Conservation (phyloP, 192 early-diverging fungal species). For the Mortierella antarctica region DNA sequence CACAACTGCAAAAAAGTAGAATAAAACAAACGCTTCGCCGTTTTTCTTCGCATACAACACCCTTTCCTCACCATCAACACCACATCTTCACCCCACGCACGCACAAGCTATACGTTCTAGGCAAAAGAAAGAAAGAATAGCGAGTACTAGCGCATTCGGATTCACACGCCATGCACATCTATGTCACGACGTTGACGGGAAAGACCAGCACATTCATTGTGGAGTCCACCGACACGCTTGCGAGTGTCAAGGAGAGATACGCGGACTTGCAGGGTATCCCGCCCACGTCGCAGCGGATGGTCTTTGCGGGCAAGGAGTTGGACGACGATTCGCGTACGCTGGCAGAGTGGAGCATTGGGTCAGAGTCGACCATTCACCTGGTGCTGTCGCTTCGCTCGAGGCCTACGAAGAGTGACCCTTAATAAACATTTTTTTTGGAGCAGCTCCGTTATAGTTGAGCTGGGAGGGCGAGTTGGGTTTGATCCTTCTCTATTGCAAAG, state of each 20-base stretch:
- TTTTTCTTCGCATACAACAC: too few species aligned
- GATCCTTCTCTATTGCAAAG: constrained; percentile 24
- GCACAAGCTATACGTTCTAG: background rate
- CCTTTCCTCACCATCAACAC: too few species aligned
- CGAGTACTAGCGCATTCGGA: background rate
- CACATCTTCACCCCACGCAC: background rate
- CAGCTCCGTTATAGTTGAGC: too few species aligned
- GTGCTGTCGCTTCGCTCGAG: too few species aligned
- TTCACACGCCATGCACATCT: constrained; percentile 31
- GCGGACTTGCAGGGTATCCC: constrained; percentile 39
- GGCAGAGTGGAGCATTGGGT: background rate
- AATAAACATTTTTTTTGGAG: too few species aligned
- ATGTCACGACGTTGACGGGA: constrained; percentile 48
- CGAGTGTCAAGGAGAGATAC: constrained; percentile 53
- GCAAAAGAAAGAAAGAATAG: background rate
- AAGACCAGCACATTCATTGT: constrained; percentile 36
- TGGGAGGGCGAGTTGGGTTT: background rate
- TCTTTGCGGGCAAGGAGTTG: background rate
- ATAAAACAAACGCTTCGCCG: too few species aligned
- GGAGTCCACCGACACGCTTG: constrained; percentile 42
- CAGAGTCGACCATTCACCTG: too few species aligned
- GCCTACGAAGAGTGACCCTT: too few species aligned
- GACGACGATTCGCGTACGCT: background rate
- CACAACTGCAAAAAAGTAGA: too few species aligned
- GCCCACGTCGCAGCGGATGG: background rate